Evolutionary conservation across 176 grass and related monocot species (phyloP).

Genomic region (bread wheat (Triticum aestivum)): DNA sequence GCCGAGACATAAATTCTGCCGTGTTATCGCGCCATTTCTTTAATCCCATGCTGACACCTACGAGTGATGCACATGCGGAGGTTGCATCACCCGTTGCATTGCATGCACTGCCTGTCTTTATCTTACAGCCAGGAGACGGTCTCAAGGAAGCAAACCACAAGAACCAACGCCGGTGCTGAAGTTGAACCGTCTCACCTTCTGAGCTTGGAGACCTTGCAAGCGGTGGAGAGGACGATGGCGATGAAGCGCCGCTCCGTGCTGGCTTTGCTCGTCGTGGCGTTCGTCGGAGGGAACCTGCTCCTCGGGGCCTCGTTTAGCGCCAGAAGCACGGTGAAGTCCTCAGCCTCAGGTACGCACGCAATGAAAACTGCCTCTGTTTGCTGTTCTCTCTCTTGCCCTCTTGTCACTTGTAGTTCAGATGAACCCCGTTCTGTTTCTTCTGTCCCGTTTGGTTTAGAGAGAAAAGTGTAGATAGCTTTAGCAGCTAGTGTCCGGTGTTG

Average conservation of each 20-base stretch:
- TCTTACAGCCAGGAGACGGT: constrained; percentile 12
- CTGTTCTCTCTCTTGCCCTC: background rate
- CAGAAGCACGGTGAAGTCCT: background rate
- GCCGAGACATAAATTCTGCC: constrained; percentile 50
- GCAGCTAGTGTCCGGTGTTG: background rate
- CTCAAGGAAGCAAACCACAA: background rate
- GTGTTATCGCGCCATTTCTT: constrained; percentile 45
- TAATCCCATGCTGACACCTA: constrained; percentile 42
- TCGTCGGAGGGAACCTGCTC: constrained; percentile 18
- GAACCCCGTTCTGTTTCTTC: background rate
- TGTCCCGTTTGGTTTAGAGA: background rate
- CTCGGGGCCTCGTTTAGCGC: background rate
- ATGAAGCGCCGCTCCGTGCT: background rate
- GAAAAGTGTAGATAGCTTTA: background rate
- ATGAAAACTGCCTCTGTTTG: background rate
- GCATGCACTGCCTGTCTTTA: constrained; percentile 5
- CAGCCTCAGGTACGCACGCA: constrained; percentile 12
- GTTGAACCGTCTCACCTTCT: background rate
- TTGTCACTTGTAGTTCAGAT: background rate
- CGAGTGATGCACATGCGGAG: constrained; percentile 23
- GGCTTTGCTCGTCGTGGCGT: constrained; percentile 18
- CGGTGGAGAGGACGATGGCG: background rate
- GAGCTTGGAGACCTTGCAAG: background rate
- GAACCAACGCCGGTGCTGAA: background rate
- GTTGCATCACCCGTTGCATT: constrained; percentile 13